Conservation (phyloP, 345 rosid genomes). For the Gossypium anomalum region DNA sequence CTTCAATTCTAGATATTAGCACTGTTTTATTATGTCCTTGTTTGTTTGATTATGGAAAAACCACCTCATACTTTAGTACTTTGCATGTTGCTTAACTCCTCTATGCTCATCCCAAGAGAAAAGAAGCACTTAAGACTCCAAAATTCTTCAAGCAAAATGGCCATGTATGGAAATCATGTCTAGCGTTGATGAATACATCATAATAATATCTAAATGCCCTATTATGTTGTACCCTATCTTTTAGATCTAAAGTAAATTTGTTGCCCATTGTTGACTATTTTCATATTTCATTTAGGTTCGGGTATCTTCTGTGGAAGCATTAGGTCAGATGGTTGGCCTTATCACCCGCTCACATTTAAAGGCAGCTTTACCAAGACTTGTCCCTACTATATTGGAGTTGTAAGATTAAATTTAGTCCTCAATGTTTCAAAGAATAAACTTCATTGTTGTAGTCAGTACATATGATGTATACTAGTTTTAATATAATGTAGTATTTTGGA, state of each 20-base stretch:
- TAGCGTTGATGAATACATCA: not conserved
- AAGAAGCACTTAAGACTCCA: not conserved
- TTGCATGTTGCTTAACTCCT: not conserved
- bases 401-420: constrained; percentile 34
- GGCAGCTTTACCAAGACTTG: constrained; percentile 87
- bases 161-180: not conserved
- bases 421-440: not conserved
- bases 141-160: not conserved
- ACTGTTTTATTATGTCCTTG: not conserved
- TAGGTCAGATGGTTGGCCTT: constrained; percentile 98
- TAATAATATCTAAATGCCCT: not conserved
- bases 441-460: not conserved
- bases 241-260: constrained; percentile 1
- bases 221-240: not conserved
- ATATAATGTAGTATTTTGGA: not conserved
- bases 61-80: not conserved
- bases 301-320: constrained; percentile 81
- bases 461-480: not conserved
- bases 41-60: constrained; percentile 8
- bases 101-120: not conserved
- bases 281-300: constrained; percentile 62
- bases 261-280: constrained; percentile 2
- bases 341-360: constrained; percentile 75
- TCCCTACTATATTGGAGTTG: constrained; percentile 88
- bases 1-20: not conserved